These are phyloP conservation scores for Penicillium sp. DNA, from an alignment of 2,329 filamentous ascomycete genomes.

Conservation along the genomic window DNA sequence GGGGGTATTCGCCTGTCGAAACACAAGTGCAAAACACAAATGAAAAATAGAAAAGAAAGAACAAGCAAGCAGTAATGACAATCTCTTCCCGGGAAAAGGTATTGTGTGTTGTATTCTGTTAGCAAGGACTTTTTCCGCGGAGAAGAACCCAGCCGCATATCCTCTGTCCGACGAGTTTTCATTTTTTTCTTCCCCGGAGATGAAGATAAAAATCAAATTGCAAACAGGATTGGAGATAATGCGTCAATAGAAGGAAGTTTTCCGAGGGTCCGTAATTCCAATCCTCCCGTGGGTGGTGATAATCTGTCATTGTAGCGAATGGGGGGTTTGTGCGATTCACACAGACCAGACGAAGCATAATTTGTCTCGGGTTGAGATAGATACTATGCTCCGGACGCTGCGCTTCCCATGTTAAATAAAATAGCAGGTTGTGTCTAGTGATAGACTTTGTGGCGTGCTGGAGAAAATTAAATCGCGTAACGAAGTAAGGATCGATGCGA, in stretches of 20 bases:
- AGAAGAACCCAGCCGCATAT: slow-evolving; percentile 1
- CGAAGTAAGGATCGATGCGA: neutral
- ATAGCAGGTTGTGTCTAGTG: slow-evolving; percentile 1
- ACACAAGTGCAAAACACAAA: neutral
- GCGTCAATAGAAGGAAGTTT: neutral
- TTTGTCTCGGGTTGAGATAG: neutral
- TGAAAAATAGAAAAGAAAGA: neutral
- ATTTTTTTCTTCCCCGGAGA: neutral
- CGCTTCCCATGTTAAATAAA: neutral
- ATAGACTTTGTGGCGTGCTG: neutral
- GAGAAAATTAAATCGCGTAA: neutral
- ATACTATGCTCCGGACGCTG: neutral
- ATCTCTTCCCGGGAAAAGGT: neutral
- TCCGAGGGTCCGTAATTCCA: neutral
- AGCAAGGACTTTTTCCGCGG: slow-evolving; percentile 10
- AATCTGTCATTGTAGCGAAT: neutral
- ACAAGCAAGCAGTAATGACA: neutral
- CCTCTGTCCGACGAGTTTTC: neutral
- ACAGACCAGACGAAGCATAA: neutral
- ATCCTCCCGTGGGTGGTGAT: neutral
- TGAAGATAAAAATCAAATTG: neutral
- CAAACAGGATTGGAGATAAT: neutral
- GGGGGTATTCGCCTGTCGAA: slow-evolving; percentile 24
- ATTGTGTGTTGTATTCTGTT: neutral
- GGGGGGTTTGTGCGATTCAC: neutral